Evolutionary conservation across 805 yeast genomes (phyloP), one percentile per base, ranked within the genome.

Genomic region (Barnettozyma populi): DNA sequence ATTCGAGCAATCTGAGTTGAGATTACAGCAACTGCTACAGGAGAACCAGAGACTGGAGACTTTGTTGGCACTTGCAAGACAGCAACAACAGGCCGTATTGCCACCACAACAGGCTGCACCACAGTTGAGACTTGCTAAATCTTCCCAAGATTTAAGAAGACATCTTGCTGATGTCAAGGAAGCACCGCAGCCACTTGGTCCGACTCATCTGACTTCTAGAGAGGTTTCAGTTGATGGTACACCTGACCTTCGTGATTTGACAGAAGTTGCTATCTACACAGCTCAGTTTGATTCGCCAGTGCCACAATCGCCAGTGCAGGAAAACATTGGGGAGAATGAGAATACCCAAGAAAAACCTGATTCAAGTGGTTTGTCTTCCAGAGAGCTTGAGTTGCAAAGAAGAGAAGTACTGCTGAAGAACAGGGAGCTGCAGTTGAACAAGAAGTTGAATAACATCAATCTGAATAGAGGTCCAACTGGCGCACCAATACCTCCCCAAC

Each of bases 211-310:
- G 9, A 16, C 11, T 10, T 24, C 36, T n/a, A 38, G 21, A n/a
- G 31, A 36, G 35, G 40, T 50, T 13, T 49, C 57, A 10, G 43
- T 29, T 9, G 49, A 44, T 46, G 65, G 63, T n/a, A 61, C 65
- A 1, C 64, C 65, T 20, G 65, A 60, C 51, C 46, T 61, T 18
- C 54, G 60, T 43, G 64, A 61, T 46, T 47, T 61, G 38, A 48
- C 60, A 4, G 60, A 55, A 34, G 53, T 51, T 42, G 61, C 65
- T 14, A 5, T 57, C 13, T 52, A 48, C 24, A 38, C 52, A 39
- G 48, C 60, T 23, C 49, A 55, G 24, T 45, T 57, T 39, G 62
- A 57, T 27, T 51, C 60, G 1, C 57, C 60, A 27, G 16, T 11
- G 16, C 27, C 36, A 31, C 27, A 38, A 41, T n/a, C 36, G 21